Percentiles rank a stretch among this genome's conserved stretches.
phyloP scores from a whole-genome alignment of 331 rosid genomes.

The Phaseolus coccineus region DNA sequence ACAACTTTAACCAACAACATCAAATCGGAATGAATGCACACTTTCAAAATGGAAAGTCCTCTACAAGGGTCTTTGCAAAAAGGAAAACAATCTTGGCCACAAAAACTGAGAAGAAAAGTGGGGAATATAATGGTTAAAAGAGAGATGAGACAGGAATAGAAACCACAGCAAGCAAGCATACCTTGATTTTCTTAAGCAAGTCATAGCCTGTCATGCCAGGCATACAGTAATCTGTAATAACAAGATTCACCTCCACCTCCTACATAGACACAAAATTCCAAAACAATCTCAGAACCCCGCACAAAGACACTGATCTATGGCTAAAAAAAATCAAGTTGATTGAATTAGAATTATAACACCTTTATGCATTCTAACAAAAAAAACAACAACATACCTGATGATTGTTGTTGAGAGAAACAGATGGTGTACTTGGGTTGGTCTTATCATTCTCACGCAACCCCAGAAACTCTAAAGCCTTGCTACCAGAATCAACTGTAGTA shows the following conservation, averaged over 20 bases:
- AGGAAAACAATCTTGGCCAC: slow-evolving; percentile 40
- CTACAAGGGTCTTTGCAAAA: background rate
- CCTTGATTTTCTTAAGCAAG: slow-evolving; percentile 93
- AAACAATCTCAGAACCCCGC: slow-evolving; percentile 42
- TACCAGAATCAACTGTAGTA: slow-evolving; percentile 97
- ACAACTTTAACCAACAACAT: slow-evolving; percentile 22
- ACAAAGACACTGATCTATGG: slow-evolving; percentile 21
- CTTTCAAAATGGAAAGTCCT: slow-evolving; percentile 44
- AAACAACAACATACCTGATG: slow-evolving; percentile 62
- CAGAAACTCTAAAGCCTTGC: slow-evolving; percentile 90
- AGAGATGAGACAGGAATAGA: slow-evolving; percentile 41
- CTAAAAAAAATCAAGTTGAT: background rate
- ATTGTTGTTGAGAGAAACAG: slow-evolving; percentile 53
- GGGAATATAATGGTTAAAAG: slow-evolving; percentile 43
- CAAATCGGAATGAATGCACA: slow-evolving; percentile 44
- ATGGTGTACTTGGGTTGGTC: slow-evolving; percentile 53
- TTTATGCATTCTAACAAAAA: slow-evolving; percentile 29
- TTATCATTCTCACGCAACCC: slow-evolving; percentile 70
- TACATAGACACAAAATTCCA: slow-evolving; percentile 51
- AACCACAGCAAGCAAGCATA: slow-evolving; percentile 45
- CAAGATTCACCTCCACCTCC: slow-evolving; percentile 91
- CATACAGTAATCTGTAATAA: slow-evolving; percentile 96
- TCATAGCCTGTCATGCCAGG: slow-evolving; percentile 99
- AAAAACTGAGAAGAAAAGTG: slow-evolving; percentile 30
- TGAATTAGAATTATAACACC: slow-evolving; percentile 10